These are phyloP conservation scores for Carex littledalei DNA, from an alignment of 176 grass and related monocot genomes.

Conservation along the genomic window DNA sequence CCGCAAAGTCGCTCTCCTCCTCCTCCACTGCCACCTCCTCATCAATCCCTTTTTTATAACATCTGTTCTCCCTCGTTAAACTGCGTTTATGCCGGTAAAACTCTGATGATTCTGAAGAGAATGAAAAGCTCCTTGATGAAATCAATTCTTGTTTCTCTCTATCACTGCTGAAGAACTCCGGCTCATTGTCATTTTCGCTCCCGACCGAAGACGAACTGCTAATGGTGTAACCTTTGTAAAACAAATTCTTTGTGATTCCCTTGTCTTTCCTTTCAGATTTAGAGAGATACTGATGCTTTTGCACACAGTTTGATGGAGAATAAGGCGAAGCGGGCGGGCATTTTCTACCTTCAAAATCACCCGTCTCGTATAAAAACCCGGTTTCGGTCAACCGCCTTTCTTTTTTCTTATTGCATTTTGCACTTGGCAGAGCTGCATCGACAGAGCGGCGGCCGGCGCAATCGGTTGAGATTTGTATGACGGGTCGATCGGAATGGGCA, in stretches of 20 bases:
- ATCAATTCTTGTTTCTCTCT: conserved; percentile 53
- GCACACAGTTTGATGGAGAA: background rate
- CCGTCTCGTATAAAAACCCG: conserved; percentile 16
- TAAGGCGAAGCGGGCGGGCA: conserved; percentile 66
- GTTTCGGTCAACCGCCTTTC: conserved; percentile 20
- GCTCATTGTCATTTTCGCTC: conserved; percentile 32
- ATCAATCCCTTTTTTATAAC: background rate
- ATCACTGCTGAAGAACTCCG: conserved; percentile 23
- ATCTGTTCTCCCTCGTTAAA: background rate
- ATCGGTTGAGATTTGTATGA: conserved; percentile 52
- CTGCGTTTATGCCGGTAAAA: conserved; percentile 37
- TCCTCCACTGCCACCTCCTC: conserved; percentile 8
- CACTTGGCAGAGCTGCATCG: conserved; percentile 32
- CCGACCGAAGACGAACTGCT: conserved; percentile 45
- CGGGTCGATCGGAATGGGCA: conserved; percentile 23
- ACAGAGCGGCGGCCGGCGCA: conserved; percentile 59
- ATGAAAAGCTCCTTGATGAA: conserved; percentile 72
- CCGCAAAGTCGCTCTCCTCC: conserved; percentile 49
- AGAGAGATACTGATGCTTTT: background rate
- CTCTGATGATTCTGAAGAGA: conserved; percentile 75
- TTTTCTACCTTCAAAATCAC: conserved; percentile 47
- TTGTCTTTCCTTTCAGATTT: conserved; percentile 23
- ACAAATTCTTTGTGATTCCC: background rate
- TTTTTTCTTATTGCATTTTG: conserved; percentile 25
- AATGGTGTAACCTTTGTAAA: background rate